Evolutionary conservation across 2,329 filamentous ascomycete species (phyloP).

Genomic region (Colletotrichum siamense): DNA sequence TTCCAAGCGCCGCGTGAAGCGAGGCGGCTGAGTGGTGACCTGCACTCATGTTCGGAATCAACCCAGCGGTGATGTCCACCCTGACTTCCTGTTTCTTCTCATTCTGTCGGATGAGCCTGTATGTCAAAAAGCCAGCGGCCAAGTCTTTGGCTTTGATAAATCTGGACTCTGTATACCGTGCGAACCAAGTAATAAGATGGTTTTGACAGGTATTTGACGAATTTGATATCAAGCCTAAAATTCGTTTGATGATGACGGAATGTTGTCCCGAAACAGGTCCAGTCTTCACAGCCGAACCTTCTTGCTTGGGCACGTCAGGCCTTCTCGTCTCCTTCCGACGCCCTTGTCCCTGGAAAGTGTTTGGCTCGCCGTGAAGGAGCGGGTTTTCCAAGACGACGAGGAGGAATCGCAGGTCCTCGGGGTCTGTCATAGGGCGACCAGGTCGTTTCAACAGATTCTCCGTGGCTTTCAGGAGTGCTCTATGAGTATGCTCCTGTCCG

Average conservation of each 20-base stretch:
- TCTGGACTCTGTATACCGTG: conserved; percentile 68
- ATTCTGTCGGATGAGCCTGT: conserved; percentile 75
- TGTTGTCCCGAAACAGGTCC: conserved; percentile 68
- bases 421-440: conserved; percentile 69
- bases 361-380: conserved; percentile 61
- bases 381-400: conserved; percentile 83
- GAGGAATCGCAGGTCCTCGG: conserved; percentile 77
- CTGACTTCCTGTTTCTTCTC: conserved; percentile 67
- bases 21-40: conserved; percentile 68
- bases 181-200: conserved; percentile 79
- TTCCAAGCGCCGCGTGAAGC: conserved; percentile 77
- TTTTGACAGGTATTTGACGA: conserved; percentile 77
- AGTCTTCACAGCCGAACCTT: conserved; percentile 31
- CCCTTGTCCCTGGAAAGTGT: conserved; percentile 41
- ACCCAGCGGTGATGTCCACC: conserved; percentile 66
- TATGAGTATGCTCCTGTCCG: conserved; percentile 73
- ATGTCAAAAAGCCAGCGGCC: conserved; percentile 79
- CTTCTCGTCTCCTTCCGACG: background rate
- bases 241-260: conserved; percentile 84
- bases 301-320: background rate
- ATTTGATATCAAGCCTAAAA: conserved; percentile 81
- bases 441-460: conserved; percentile 84
- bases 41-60: conserved; percentile 76
- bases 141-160: conserved; percentile 81
- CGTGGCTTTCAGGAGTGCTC: conserved; percentile 76